Conservation (phyloP, 2,329 filamentous ascomycete species). For the Thelonectria olida region DNA sequence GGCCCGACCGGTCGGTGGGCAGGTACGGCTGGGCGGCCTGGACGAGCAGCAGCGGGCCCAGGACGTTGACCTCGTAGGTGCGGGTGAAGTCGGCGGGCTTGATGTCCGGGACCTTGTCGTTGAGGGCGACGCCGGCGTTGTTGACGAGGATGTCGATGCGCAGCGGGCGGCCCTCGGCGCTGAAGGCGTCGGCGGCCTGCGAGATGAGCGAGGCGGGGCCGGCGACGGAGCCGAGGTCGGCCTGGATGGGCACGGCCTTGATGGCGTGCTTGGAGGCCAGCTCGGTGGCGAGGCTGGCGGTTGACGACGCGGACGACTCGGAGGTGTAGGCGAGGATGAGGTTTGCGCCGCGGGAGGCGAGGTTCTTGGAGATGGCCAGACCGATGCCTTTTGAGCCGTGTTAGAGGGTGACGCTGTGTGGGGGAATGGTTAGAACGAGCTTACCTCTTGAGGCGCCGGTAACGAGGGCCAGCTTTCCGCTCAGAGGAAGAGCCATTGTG, state of each 20-base stretch:
- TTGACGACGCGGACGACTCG: constrained; percentile 23
- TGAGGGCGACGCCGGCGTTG: constrained; percentile 77
- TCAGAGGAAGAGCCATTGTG: constrained; percentile 57
- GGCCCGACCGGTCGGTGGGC: constrained; percentile 72
- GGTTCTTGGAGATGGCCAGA: constrained; percentile 35
- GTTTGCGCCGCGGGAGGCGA: constrained; percentile 40
- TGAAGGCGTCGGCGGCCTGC: constrained; percentile 36
- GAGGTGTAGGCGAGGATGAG: constrained; percentile 39
- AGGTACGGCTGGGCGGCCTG: constrained; percentile 76
- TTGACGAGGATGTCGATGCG: constrained; percentile 76
- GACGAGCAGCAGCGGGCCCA: constrained; percentile 79
- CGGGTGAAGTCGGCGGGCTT: constrained; percentile 71
- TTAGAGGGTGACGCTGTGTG: constrained; percentile 7
- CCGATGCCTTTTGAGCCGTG: constrained; percentile 31
- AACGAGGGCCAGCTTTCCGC: constrained; percentile 81
- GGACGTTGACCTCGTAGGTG: constrained; percentile 81
- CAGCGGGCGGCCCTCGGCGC: constrained; percentile 24
- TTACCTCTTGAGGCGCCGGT: constrained; percentile 83
- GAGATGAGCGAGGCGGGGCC: constrained; percentile 36
- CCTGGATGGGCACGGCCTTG: constrained; percentile 68
- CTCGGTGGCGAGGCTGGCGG: constrained; percentile 33
- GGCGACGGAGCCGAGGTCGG: constrained; percentile 54
- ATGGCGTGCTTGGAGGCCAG: constrained; percentile 61
- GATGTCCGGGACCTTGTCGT: constrained; percentile 69
- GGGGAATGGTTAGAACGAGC: not conserved